phyloP scores from a whole-genome alignment of 2,329 filamentous ascomycete species.

The Hypoxylon sp. region DNA sequence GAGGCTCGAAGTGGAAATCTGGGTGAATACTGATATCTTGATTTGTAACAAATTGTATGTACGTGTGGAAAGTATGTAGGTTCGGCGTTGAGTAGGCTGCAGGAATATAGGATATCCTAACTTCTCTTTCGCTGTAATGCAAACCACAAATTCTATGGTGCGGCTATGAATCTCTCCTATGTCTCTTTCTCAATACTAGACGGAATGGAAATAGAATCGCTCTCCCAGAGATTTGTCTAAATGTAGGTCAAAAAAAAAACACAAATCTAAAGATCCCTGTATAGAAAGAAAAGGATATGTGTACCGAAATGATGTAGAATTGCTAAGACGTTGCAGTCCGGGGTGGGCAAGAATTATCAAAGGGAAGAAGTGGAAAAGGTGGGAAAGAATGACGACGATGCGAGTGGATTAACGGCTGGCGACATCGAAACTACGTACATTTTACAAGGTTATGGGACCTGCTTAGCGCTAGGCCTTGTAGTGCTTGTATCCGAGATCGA shows the following conservation, averaged over 20 bases:
- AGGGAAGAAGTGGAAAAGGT: conserved; percentile 37
- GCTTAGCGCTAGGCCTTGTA: conserved; percentile 27
- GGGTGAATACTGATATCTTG: conserved; percentile 22
- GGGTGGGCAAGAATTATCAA: conserved; percentile 39
- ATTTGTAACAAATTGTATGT: conserved; percentile 30
- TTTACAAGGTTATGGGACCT: conserved; percentile 42
- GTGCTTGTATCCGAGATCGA: conserved; percentile 44
- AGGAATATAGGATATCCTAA: conserved; percentile 26
- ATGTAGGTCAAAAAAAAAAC: conserved; percentile 26
- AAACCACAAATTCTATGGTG: conserved; percentile 41
- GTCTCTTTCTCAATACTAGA: conserved; percentile 25
- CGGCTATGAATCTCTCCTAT: conserved; percentile 22
- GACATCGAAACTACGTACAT: conserved; percentile 44
- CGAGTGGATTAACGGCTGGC: conserved; percentile 40
- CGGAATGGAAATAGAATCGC: conserved; percentile 29
- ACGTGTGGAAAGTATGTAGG: conserved; percentile 23
- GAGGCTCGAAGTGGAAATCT: conserved; percentile 14
- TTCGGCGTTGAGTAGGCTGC: conserved; percentile 29
- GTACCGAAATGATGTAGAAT: conserved; percentile 8
- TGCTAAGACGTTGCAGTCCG: conserved; percentile 13
- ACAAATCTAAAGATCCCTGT: conserved; percentile 29
- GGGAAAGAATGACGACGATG: conserved; percentile 44
- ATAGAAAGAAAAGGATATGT: conserved; percentile 6
- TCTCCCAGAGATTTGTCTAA: conserved; percentile 39
- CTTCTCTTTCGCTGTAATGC: conserved; percentile 41